These are phyloP conservation scores for Ophiocordyceps camponoti-floridani DNA, from an alignment of 2,329 filamentous ascomycete species.

Conservation along the genomic window DNA sequence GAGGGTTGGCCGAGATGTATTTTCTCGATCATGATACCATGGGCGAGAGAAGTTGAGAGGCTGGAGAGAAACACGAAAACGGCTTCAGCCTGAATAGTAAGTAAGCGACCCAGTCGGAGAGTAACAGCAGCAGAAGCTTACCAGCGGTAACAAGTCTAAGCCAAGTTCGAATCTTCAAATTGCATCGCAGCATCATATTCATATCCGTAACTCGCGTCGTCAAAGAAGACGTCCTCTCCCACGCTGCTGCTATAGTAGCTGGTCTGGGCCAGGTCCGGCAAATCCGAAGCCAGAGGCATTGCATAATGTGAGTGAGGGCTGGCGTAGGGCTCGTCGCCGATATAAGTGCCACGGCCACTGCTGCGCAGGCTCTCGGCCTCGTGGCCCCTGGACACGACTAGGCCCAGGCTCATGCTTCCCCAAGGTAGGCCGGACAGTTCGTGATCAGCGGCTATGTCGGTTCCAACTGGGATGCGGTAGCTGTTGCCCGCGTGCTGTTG, in stretches of 20 bases:
- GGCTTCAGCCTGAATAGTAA: not conserved
- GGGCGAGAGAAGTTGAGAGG: not conserved
- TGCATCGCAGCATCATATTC: slow-evolving; percentile 2
- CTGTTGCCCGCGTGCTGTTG: slow-evolving; percentile 42
- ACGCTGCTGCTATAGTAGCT: slow-evolving; percentile 14
- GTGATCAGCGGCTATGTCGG: slow-evolving; percentile 31
- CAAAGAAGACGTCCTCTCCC: slow-evolving; percentile 15
- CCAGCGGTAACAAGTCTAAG: too few relatives aligned
- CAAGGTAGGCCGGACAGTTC: slow-evolving; percentile 50
- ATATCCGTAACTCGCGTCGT: slow-evolving; percentile 12
- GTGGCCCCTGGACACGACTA: slow-evolving; percentile 31
- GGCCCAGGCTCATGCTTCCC: slow-evolving; percentile 48
- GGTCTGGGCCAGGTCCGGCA: slow-evolving; percentile 2
- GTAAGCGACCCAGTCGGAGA: not conserved
- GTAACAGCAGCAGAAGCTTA: too few relatives aligned
- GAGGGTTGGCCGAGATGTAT: not conserved
- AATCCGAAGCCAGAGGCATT: slow-evolving; percentile 6
- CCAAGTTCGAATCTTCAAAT: not conserved
- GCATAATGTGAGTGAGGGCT: slow-evolving; percentile 12
- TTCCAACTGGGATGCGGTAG: slow-evolving; percentile 42
- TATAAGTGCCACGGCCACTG: slow-evolving; percentile 18
- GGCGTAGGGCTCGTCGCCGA: slow-evolving; percentile 15
- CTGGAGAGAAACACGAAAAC: too few relatives aligned
- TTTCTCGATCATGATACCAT: not conserved
- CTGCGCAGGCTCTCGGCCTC: slow-evolving; percentile 26